These are phyloP conservation scores for Sideroxylon spinosum DNA, from an alignment of 179 eudicot genomes.

Conservation along the genomic window DNA sequence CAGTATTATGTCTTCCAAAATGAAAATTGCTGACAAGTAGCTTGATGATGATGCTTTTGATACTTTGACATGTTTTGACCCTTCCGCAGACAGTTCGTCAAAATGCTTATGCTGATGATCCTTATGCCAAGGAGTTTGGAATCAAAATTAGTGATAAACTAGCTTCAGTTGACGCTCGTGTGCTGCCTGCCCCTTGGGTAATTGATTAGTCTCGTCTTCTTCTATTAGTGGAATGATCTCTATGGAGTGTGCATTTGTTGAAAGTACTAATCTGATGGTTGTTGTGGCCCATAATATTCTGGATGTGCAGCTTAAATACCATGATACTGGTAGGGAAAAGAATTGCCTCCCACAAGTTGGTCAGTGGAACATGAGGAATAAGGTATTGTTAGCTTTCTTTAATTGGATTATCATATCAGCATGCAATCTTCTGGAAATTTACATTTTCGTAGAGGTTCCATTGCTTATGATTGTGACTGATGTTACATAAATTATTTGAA, in stretches of 20 bases:
- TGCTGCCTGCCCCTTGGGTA: constrained; percentile 93
- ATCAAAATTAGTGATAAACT: constrained; percentile 73
- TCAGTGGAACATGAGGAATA: constrained; percentile 97
- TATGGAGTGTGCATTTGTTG: neutral
- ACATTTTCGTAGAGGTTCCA: neutral
- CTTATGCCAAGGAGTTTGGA: constrained; percentile 84
- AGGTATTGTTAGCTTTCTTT: constrained; percentile 30
- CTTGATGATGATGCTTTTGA: neutral
- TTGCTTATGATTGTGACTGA: neutral
- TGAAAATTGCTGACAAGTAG: neutral
- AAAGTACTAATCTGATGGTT: constrained; percentile 4
- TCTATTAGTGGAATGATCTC: neutral
- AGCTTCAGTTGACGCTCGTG: constrained; percentile 85
- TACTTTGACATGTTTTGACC: constrained; percentile 4
- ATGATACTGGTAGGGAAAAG: constrained; percentile 80
- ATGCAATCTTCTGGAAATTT: neutral
- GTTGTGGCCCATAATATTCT: neutral
- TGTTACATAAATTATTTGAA: no score
- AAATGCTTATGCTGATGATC: constrained; percentile 76
- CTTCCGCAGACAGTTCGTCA: constrained; percentile 63
- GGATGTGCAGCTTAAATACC: constrained; percentile 66
- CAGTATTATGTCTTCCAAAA: no score
- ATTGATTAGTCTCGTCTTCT: neutral
- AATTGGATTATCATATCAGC: neutral
- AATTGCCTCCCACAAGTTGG: constrained; percentile 87